Base-by-base conservation (phyloP, 2,329 filamentous ascomycete genomes). In the Pseudomassariella vexata region DNA sequence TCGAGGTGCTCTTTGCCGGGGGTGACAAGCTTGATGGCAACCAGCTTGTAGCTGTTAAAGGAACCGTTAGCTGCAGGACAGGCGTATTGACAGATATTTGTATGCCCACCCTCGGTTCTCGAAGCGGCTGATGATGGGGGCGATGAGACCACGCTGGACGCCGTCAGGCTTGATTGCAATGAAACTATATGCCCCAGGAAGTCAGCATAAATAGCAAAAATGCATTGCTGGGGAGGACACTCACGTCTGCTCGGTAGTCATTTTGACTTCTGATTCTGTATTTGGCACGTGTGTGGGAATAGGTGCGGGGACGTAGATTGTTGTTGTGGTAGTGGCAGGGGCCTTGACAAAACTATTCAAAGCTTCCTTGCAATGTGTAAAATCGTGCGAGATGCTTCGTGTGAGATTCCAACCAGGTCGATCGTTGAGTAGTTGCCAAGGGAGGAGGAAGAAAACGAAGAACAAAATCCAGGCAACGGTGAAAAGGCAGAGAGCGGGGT, bases 151-250 rank as follows among this genome's bases (percentile, higher is more conserved):
- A 73, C 92, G 90, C 89, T 36, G 92, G 72, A 96, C 92, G 67
- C 92, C 92, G 73, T 96, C 92, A 56, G 90, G 92, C 88, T 98
- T 98, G 80, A 98, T 87, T 64, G 92, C 92, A 79, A 96, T 96
- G 85, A 96, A 96, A 75, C 90, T 96, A 58, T 12, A n/a, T n/a
- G 3, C 23, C 12, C 18, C 6, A 19, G 22, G 21, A 12, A 24
- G 15, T 27, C 28, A 32, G 24, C 70, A 84, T 66, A 69, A 94
- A 7, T 26, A 14, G 10, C 24, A 11, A 14, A 18, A 30, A 30
- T 32, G 30, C 11, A 23, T 7, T n/a, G 10, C 14, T 9, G 10
- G 11, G 32, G 18, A 26, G 14, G 16, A 7, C 19, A 48, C 51
- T 44, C 36, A 55, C 51, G 51, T 55, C 42, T 53, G 49, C 39